Evolutionary conservation across 345 rosid species (phyloP), one percentile per base, ranked within the genome.

Genomic region (Gossypium mustelinum): DNA sequence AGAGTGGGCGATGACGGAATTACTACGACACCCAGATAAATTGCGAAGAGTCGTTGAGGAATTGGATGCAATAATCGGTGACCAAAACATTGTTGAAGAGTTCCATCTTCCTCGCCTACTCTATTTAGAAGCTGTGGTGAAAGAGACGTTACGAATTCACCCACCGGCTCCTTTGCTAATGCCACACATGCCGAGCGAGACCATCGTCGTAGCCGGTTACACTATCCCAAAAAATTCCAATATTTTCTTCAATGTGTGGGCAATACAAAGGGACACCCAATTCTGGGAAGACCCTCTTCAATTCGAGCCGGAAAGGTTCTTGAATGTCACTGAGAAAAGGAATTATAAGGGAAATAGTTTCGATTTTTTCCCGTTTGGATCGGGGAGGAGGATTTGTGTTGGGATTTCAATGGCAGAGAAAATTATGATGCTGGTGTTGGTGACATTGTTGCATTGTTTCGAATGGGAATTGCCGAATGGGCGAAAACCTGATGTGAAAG

Each of bases 1-100:
- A 12, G 77, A 80, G 58, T 80, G 82, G 74, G 70, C 70, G 18
- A 72, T 72, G 74, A 24, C 79, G 51, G 79, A 79, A 51, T n/a
- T 80, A 17, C 48, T 80, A 2, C 62, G 9, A 3, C 54, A 72
- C 27, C 65, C 74, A 14, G 50, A 65, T 24, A 66, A 63, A 72
- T 43, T 67, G 71, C 41, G n/a, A 12, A 70, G 43, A 59, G 60
- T 17, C 9, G 2, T 20, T 1, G 29, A 72, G 45, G 82, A 80
- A 44, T 39, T 77, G 14, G 63, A 54, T 0, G 20, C n/a, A 14
- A 75, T 80, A 2, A 78, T 80, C 0, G 80, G 80, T 2, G n/a
- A 18, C 24, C 63, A 56, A n/a, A 77, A 68, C 43, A 70, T 70
- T 3, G 76, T 77, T 1, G 74, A 81, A 59, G 81, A 81, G 10